These are phyloP conservation scores for Russula foetens DNA, from an alignment of 768 basidiomycete genomes.

Conservation along the genomic window DNA sequence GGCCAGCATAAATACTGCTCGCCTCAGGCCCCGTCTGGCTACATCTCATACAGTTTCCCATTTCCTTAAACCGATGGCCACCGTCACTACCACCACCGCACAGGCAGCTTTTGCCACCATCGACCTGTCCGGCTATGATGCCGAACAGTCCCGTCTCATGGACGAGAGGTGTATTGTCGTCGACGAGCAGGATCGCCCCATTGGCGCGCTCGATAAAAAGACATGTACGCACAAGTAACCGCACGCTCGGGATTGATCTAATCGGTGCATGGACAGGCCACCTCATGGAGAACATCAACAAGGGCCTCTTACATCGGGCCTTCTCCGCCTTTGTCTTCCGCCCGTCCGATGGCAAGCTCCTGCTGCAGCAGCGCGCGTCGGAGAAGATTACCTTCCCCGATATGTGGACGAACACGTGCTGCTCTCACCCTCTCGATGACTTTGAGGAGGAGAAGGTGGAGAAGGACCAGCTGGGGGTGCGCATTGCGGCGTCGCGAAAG, in stretches of 20 bases:
- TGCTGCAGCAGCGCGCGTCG: constrained; percentile 91
- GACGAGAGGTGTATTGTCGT: constrained; percentile 92
- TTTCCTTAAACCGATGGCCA: constrained; percentile 22
- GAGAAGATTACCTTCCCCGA: constrained; percentile 99
- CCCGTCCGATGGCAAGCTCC: constrained; percentile 85
- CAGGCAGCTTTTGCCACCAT: constrained; percentile 47
- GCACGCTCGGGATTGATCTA: neutral
- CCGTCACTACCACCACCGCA: constrained; percentile 37
- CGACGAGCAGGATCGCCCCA: constrained; percentile 75
- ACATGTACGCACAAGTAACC: constrained; percentile 55
- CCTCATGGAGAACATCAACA: constrained; percentile 93
- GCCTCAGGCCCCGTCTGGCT: neutral
- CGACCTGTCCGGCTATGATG: constrained; percentile 79
- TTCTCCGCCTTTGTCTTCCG: constrained; percentile 97
- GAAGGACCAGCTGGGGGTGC: constrained; percentile 72
- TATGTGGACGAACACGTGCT: constrained; percentile 99
- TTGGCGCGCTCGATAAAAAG: constrained; percentile 92
- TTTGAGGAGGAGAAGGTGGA: constrained; percentile 78
- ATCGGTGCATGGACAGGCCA: constrained; percentile 51
- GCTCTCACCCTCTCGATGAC: constrained; percentile 93
- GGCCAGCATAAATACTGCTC: constrained; percentile 11
- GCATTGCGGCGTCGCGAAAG: constrained; percentile 88
- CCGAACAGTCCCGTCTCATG: constrained; percentile 92
- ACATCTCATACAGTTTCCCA: neutral
- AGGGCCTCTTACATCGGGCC: constrained; percentile 91